Evolutionary conservation across 345 rosid genomes (phyloP).

Genomic region (Brassica juncea): DNA sequence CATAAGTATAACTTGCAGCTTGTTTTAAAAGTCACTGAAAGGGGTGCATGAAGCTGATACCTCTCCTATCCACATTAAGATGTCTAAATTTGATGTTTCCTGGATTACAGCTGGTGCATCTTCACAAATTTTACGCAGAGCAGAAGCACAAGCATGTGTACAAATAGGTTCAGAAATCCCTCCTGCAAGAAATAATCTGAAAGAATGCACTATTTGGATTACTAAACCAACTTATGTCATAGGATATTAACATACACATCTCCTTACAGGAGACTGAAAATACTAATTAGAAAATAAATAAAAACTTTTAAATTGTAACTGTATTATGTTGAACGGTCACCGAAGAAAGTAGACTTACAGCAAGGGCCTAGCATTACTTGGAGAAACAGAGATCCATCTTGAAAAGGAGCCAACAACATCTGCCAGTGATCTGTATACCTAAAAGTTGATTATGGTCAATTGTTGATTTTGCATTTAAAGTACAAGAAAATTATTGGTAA

Average conservation of each 20-base stretch:
- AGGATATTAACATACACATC: background rate
- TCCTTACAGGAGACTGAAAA: background rate
- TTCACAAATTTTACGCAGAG: conserved; percentile 90
- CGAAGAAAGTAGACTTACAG: conserved; percentile 58
- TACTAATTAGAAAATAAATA: background rate
- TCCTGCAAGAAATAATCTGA: conserved; percentile 94
- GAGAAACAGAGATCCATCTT: conserved; percentile 75
- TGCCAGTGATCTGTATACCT: conserved; percentile 93
- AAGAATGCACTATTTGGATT: conserved; percentile 35
- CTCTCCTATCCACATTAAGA: conserved; percentile 92
- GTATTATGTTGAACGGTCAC: background rate
- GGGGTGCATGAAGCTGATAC: conserved; percentile 42
- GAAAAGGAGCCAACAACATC: conserved; percentile 95
- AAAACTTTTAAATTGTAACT: background rate
- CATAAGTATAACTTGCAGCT: background rate
- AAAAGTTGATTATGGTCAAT: conserved; percentile 41
- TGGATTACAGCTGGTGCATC: conserved; percentile 66
- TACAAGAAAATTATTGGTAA: conserved; percentile 15
- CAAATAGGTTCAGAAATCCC: conserved; percentile 79
- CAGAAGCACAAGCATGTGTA: conserved; percentile 81
- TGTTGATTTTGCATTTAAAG: conserved; percentile 28
- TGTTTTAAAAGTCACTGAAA: conserved; percentile 2
- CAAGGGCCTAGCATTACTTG: conserved; percentile 63
- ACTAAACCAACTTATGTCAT: background rate
- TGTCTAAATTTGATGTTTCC: conserved; percentile 85